Conservation (phyloP, 257 asterid species). For the Nicotiana paniculata region DNA sequence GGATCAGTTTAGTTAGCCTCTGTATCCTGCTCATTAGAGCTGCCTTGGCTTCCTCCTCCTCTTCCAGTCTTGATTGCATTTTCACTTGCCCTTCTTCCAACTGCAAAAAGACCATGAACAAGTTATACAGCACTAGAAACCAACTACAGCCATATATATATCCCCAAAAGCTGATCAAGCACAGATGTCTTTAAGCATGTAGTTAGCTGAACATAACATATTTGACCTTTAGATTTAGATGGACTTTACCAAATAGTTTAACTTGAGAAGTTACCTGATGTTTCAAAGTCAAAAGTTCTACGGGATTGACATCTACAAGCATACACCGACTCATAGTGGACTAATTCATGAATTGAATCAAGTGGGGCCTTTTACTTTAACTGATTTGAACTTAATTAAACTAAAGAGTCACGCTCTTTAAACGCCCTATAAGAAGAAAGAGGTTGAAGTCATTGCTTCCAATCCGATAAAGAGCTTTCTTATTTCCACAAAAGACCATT, state of each 20-base stretch:
- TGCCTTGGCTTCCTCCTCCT: slow-evolving; percentile 96
- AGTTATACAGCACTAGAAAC: not conserved
- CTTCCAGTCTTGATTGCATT: slow-evolving; percentile 99
- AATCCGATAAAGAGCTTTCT: no score
- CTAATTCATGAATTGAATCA: no score
- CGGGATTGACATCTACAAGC: slow-evolving; percentile 71
- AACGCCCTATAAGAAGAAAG: not conserved
- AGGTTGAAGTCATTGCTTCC: no score
- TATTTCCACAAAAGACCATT: no score
- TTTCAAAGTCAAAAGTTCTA: slow-evolving; percentile 69
- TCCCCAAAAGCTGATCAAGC: not conserved
- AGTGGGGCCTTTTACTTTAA: no score
- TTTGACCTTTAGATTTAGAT: not conserved
- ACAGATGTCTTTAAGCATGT: not conserved
- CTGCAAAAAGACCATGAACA: slow-evolving; percentile 24
- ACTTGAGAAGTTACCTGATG: slow-evolving; percentile 53
- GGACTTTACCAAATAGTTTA: not conserved
- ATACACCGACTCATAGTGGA: not conserved
- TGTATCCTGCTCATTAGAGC: slow-evolving; percentile 99
- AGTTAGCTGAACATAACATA: not conserved
- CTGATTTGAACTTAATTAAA: not conserved
- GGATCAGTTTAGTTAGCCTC: slow-evolving; percentile 92
- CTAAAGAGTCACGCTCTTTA: not conserved
- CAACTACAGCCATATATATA: not conserved
- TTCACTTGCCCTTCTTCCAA: slow-evolving; percentile 98